phyloP scores from a whole-genome alignment of 139 green algal genomes.

The Ulvella scutata region DNA sequence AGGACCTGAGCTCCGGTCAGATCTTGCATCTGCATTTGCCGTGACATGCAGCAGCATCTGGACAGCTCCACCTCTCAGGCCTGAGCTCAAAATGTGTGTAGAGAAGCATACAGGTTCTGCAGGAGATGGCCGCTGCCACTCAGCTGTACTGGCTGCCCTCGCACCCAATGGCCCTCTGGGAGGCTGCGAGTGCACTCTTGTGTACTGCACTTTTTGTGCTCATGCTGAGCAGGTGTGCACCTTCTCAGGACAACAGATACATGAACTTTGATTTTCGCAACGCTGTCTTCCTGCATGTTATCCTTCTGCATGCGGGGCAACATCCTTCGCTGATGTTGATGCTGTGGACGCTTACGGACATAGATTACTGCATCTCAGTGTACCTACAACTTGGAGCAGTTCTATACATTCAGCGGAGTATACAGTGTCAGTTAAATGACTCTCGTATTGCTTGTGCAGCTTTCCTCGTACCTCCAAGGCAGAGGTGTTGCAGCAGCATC shows the following conservation, averaged over 20 bases:
- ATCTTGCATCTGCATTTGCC: neutral
- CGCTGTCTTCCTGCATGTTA: no score
- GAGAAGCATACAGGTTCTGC: neutral
- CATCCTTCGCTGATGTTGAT: no score
- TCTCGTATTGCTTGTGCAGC: neutral
- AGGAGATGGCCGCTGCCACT: neutral
- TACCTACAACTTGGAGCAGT: no score
- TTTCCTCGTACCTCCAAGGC: neutral
- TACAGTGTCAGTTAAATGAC: no score
- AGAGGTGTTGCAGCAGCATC: neutral
- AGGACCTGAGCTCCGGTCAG: neutral
- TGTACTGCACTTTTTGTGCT: neutral
- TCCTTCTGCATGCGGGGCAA: no score
- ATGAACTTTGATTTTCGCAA: no score
- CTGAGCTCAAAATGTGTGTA: neutral
- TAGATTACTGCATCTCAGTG: no score
- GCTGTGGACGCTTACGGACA: no score
- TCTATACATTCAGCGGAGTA: no score
- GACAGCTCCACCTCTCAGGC: neutral
- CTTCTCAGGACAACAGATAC: no score
- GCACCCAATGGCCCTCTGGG: neutral
- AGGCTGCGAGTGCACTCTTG: neutral
- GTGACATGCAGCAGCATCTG: neutral
- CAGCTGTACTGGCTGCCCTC: neutral
- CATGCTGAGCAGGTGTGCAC: neutral